Base-by-base conservation (phyloP, 1,284 basidiomycete species). In the Rhodotorula mucilaginosa region DNA sequence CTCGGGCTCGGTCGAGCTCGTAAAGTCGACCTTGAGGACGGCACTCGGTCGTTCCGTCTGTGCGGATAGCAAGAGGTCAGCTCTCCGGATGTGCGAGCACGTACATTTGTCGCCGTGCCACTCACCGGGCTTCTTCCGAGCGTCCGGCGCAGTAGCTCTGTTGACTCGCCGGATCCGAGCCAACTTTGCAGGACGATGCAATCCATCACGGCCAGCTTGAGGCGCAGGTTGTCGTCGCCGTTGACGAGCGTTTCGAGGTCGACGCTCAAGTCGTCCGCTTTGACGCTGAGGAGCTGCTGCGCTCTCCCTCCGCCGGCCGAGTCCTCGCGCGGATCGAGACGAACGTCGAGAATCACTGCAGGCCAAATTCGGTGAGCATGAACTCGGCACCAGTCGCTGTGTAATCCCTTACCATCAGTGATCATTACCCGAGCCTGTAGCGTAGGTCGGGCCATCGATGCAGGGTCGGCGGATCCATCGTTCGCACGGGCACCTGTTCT, bases 151-250 rank as follows among this genome's bases (percentile, higher is more conserved):
- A 44, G 39, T 13, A 44, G 39, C 39, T 44, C 39, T 44, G 12
- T 44, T 13, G 39, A 10, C 39, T 44, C 39, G 39, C 39, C 39
- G 10, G 39, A 13, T 13, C 39, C 39, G 39, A 44, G 39, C 39
- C 39, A 44, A 44, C 39, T 44, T 15, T 29, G 26, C 26, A 6
- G 54, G 13, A 56, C 12, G 8, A 1, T 5, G 8, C 23, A 29
- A 29, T 96, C 23, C 85, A 93, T 70, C 96, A 96, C 77, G 95
- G 92, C 0, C 92, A 97, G 80, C 70, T 81, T 29, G 0, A 56
- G 2, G 81, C 82, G 0, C 82, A 83, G 10, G 75, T 78, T 39
- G 71, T 54, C 46, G 48, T 52, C 1, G 44, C 3, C 16, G 4
- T 49, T 86, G 21, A 80, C 81, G 21, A 92, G 80, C 29, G 91